Evolutionary conservation across 2,329 filamentous ascomycete species (phyloP).

Genomic region (Nectriaceae sp.): DNA sequence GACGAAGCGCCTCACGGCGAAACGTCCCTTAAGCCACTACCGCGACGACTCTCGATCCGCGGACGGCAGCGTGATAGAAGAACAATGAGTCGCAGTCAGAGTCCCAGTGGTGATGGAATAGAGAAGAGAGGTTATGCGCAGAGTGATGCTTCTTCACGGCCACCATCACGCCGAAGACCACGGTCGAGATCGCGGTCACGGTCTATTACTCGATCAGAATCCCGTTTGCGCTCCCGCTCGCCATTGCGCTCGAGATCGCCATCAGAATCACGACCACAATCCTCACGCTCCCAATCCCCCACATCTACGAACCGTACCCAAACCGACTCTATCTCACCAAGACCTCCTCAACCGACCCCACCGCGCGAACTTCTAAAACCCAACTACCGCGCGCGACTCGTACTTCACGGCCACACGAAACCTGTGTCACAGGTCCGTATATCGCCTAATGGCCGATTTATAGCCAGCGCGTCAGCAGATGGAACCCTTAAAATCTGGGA

Average conservation of each 20-base stretch:
- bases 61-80: slow-evolving; percentile 19
- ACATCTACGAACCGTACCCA: slow-evolving; percentile 34
- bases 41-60: slow-evolving; percentile 21
- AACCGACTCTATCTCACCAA: slow-evolving; percentile 30
- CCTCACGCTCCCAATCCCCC: slow-evolving; percentile 31
- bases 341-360: slow-evolving; percentile 34
- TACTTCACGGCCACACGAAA: slow-evolving; percentile 75
- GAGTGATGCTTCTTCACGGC: slow-evolving; percentile 33
- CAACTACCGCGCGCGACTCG: slow-evolving; percentile 69
- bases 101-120: slow-evolving; percentile 23
- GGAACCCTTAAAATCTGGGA: slow-evolving; percentile 92
- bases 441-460: slow-evolving; percentile 86
- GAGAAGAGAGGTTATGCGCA: slow-evolving; percentile 28
- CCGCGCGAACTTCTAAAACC: slow-evolving; percentile 57
- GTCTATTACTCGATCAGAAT: slow-evolving; percentile 41
- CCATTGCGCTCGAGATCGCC: slow-evolving; percentile 32
- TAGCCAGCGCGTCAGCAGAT: slow-evolving; percentile 89
- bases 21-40: slow-evolving; percentile 8
- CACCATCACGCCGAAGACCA: slow-evolving; percentile 35
- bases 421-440: slow-evolving; percentile 85
- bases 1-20: slow-evolving; percentile 9
- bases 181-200: slow-evolving; percentile 36
- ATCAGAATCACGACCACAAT: slow-evolving; percentile 35
- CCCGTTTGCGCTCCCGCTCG: slow-evolving; percentile 34
- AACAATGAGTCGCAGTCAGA: slow-evolving; percentile 23